Conservation (phyloP, 2,329 filamentous ascomycete genomes). For the Ploettnerulaceae sp. region DNA sequence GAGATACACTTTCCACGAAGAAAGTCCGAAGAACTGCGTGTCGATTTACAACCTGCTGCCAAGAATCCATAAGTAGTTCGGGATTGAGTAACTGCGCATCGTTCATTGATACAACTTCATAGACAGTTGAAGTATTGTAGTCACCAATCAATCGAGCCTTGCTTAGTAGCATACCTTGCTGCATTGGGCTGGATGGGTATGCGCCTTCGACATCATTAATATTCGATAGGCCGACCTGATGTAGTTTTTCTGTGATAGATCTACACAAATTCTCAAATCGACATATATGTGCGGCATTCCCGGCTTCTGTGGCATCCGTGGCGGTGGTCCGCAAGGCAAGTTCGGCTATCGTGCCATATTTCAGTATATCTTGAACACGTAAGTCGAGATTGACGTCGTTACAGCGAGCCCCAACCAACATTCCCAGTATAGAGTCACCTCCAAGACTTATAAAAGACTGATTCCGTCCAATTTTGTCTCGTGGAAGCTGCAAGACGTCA, state of each 20-base stretch:
- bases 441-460: slow-evolving; percentile 21
- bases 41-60: slow-evolving; percentile 16
- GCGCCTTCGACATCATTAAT: slow-evolving; percentile 7
- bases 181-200: slow-evolving; percentile 16
- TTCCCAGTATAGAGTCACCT: slow-evolving; percentile 25
- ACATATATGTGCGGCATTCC: too few relatives aligned
- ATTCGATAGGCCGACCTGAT: not conserved
- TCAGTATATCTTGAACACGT: slow-evolving; percentile 22
- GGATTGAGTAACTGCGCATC: not conserved
- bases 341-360: slow-evolving; percentile 16
- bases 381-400: slow-evolving; percentile 12
- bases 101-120: slow-evolving; percentile 8
- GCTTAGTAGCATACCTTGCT: slow-evolving; percentile 13
- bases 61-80: slow-evolving; percentile 24
- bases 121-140: slow-evolving; percentile 2
- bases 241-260: not conserved
- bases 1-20: slow-evolving; percentile 23
- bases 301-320: not conserved
- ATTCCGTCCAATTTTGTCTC: slow-evolving; percentile 12
- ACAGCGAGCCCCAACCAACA: slow-evolving; percentile 19
- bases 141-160: slow-evolving; percentile 1
- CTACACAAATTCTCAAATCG: not conserved
- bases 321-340: slow-evolving; percentile 2
- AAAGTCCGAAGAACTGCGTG: slow-evolving; percentile 17
- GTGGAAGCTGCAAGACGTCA: not conserved